Evolutionary conservation across 1,284 basidiomycete genomes (phyloP), one percentile per base, ranked within the genome.

Genomic region (Takashimella koratensis): DNA sequence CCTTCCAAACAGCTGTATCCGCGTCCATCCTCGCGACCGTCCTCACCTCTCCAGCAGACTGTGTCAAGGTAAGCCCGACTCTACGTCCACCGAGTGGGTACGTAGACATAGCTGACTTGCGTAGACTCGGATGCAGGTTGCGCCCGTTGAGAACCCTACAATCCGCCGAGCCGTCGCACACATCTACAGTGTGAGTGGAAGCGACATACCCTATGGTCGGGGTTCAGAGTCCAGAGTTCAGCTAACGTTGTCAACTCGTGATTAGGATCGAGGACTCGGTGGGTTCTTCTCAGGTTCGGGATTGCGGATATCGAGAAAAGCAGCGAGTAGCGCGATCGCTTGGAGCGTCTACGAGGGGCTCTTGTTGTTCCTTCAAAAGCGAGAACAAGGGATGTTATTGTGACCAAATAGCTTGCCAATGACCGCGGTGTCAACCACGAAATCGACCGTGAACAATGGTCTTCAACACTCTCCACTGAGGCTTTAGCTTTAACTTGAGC

Each of bases 271-370:
- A 10, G 89, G 90, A 0, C 20, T 85, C 1, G 52, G 65, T 3
- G 90, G 91, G 0, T 92, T 93, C 73, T 91, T 95, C 67, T 88
- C 90, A 56, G 93, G 92, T 2, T 83, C 84, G 20, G 85, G 85
- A 1, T 78, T 97, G 41, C 83, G 93, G 10, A 82, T 95, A 65
- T 85, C 86, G 4, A 82, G 92, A 45, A 97, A 96, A 72, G 85
- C 94, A 1, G 78, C 90, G n/a, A 90, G 88, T 65, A 91, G 89
- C 21, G 87, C 86, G 0, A 91, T 97, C 57, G 90, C 86, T 0
- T 97, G 93, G 93, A 88, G 85, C 1, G 88, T 93, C 1, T 96
- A 94, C 65, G 93, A 95, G 74, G 87, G 84, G 26, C 72, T 90
- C 42, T 77, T 93, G 58, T 50, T 78, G 21, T 52, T 83, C 84